phyloP scores from a whole-genome alignment of 2,329 filamentous ascomycete species.

The Claviceps pazoutovae region DNA sequence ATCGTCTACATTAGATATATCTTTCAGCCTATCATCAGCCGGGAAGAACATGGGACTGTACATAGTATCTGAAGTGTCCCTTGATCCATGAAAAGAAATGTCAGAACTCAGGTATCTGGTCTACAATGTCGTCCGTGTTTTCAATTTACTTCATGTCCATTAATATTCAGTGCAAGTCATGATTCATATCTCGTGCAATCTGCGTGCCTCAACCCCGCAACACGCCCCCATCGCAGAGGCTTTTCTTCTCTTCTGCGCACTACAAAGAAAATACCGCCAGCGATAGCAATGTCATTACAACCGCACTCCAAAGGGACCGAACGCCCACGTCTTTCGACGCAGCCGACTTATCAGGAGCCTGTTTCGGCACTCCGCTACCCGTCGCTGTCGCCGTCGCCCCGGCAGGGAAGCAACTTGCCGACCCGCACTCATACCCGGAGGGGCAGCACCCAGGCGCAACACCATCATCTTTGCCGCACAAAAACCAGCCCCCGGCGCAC shows the following conservation, averaged over 20 bases:
- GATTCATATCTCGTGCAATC: not conserved
- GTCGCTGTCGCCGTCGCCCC: constrained; percentile 38
- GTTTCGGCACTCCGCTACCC: constrained; percentile 44
- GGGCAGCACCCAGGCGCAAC: constrained; percentile 74
- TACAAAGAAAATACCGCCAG: not conserved
- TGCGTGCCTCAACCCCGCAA: not conserved
- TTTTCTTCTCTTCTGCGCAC: not conserved
- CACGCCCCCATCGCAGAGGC: no score
- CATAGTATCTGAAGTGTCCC: not conserved
- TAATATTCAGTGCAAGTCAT: not conserved
- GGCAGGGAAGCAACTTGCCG: constrained; percentile 52
- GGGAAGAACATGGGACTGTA: not conserved
- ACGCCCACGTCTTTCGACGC: not conserved
- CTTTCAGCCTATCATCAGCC: no score
- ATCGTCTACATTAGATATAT: no score
- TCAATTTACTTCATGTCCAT: not conserved
- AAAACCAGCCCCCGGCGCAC: constrained; percentile 70
- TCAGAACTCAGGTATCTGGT: not conserved
- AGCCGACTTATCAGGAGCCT: constrained; percentile 23
- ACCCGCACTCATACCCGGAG: constrained; percentile 58
- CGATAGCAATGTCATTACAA: not conserved
- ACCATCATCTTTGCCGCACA: constrained; percentile 45
- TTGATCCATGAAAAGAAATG: not conserved
- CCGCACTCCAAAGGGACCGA: not conserved
- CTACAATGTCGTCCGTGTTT: not conserved